These are phyloP conservation scores for Lodderomyces elongisporus DNA, from an alignment of 1,139 yeast species.

Conservation along the genomic window DNA sequence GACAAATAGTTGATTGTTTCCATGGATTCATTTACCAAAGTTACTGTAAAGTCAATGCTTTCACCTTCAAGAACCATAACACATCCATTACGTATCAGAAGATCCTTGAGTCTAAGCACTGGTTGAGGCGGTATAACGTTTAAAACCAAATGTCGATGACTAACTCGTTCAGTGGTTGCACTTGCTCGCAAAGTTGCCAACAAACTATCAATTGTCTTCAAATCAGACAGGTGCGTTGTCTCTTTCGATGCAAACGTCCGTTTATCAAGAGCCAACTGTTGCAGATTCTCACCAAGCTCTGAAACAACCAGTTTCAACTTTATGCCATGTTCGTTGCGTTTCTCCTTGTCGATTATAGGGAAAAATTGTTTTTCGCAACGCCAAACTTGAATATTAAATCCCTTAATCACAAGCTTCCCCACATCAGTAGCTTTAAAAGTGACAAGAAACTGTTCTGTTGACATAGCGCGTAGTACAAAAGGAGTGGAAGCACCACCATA, in stretches of 20 bases:
- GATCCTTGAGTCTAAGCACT: conserved; percentile 45
- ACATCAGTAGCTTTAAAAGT: conserved; percentile 31
- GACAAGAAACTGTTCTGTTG: conserved; percentile 29
- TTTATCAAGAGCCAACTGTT: not conserved
- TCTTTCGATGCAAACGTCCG: conserved; percentile 5
- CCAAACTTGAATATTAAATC: conserved; percentile 26
- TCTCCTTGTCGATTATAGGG: conserved; percentile 21
- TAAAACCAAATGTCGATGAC: conserved; percentile 16
- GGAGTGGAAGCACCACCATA: conserved; percentile 5
- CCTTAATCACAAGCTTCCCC: conserved; percentile 30
- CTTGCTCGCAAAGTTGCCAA: conserved; percentile 14
- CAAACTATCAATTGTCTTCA: not conserved
- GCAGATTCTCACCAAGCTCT: not conserved
- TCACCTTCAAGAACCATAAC: conserved; percentile 83
- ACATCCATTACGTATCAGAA: conserved; percentile 61
- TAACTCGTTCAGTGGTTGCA: conserved; percentile 11
- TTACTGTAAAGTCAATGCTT: conserved; percentile 43
- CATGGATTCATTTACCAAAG: conserved; percentile 53
- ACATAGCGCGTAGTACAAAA: conserved; percentile 23
- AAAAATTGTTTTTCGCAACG: conserved; percentile 29
- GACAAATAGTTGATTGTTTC: conserved; percentile 53
- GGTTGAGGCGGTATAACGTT: conserved; percentile 67
- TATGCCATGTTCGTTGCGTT: no score
- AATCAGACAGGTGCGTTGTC: not conserved
- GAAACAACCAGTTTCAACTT: no score